A percentile compares a stretch with the other conserved stretches of the same genome.
Evolutionary conservation across 2,329 filamentous ascomycete species (phyloP).

Genomic region (Rasamsonia emersonii): DNA sequence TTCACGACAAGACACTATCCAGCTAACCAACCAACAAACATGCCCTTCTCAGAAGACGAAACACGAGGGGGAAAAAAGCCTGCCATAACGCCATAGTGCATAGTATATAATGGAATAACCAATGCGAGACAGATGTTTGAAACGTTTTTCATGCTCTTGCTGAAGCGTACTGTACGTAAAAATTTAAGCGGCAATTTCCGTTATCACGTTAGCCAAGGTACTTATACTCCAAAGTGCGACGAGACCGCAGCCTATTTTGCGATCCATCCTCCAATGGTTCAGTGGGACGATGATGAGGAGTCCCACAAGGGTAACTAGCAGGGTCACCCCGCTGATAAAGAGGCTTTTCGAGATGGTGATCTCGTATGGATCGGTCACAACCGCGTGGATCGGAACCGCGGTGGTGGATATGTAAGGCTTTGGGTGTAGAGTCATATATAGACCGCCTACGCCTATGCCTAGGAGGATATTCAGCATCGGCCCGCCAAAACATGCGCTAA

Average conservation of each 20-base stretch:
- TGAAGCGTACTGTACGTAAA: no score
- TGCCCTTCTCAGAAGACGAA: no score
- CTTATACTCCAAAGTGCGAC: conserved; percentile 73
- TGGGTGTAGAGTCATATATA: conserved; percentile 70
- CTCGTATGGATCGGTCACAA: conserved; percentile 57
- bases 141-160: no score
- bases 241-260: conserved; percentile 70
- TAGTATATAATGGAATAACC: conserved; percentile 1
- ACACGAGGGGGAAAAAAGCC: conserved; percentile 1
- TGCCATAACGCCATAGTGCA: background rate
- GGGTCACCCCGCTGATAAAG: conserved; percentile 73
- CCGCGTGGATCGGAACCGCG: conserved; percentile 5
- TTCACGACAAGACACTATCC: background rate
- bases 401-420: conserved; percentile 9
- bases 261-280: conserved; percentile 79
- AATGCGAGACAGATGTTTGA: no score
- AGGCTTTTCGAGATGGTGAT: conserved; percentile 79
- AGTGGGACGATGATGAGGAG: conserved; percentile 72
- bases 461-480: conserved; percentile 96
- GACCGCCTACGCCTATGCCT: conserved; percentile 83
- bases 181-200: conserved; percentile 51
- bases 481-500: conserved; percentile 92
- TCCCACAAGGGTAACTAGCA: conserved; percentile 70
- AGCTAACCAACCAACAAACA: background rate
- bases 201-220: conserved; percentile 69